Percentiles rank a stretch among this genome's conserved stretches.
Evolutionary conservation across 176 grass and related monocot genomes (phyloP).

Genomic region (Aegilops umbellulata): DNA sequence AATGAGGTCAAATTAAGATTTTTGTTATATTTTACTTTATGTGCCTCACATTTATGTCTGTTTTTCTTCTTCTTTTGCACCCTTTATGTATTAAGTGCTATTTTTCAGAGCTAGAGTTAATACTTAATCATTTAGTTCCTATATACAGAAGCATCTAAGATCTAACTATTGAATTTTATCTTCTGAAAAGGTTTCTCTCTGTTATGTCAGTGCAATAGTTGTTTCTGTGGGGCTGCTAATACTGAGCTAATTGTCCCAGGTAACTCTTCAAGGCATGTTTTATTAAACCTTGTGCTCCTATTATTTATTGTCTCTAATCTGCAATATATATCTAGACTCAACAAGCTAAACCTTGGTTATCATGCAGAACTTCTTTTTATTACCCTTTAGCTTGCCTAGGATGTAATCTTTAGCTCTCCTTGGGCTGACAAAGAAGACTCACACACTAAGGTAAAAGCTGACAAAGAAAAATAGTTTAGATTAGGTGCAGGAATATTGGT

Average conservation of each 20-base stretch:
- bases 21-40: slow-evolving; percentile 7
- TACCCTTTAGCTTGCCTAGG: background rate
- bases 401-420: slow-evolving; percentile 25
- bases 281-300: background rate
- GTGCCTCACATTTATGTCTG: background rate
- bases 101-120: slow-evolving; percentile 2
- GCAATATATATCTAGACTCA: background rate
- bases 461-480: background rate
- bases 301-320: background rate
- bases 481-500: slow-evolving; percentile 8
- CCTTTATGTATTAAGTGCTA: background rate
- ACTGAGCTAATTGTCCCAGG: background rate
- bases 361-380: background rate
- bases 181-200: slow-evolving; percentile 4
- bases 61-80: background rate
- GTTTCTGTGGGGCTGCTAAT: background rate
- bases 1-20: slow-evolving; percentile 9
- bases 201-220: background rate
- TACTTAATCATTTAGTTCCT: background rate
- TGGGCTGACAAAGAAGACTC: background rate
- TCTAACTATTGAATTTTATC: slow-evolving; percentile 20
- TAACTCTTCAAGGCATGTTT: slow-evolving; percentile 15
- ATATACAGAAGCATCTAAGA: background rate
- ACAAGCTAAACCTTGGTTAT: background rate
- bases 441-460: background rate